Conservation (phyloP, 495 filamentous ascomycete genomes). For the Pyrenula aspistea region DNA sequence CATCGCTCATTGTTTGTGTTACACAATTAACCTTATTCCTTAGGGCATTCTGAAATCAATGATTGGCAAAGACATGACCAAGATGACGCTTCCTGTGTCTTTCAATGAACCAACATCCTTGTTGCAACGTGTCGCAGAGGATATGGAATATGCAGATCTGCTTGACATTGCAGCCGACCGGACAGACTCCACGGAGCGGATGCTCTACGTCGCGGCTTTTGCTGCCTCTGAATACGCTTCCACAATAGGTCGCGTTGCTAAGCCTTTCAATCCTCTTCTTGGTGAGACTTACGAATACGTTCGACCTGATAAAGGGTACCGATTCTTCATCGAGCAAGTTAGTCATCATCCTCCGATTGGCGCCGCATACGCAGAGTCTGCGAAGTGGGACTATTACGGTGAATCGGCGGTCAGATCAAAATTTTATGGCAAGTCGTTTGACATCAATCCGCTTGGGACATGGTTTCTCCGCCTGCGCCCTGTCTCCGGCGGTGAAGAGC, state of each 20-base stretch:
- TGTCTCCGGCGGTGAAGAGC: slow-evolving; percentile 64
- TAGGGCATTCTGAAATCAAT: slow-evolving; percentile 96
- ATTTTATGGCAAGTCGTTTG: slow-evolving; percentile 95
- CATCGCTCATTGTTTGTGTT: background rate
- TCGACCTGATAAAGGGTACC: slow-evolving; percentile 88
- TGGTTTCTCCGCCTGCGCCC: slow-evolving; percentile 91
- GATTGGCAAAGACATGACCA: slow-evolving; percentile 99
- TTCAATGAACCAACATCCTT: slow-evolving; percentile 98
- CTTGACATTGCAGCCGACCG: slow-evolving; percentile 83
- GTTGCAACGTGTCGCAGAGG: slow-evolving; percentile 90
- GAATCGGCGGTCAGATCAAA: slow-evolving; percentile 95
- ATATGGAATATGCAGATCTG: slow-evolving; percentile 94
- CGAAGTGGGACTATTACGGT: slow-evolving; percentile 95
- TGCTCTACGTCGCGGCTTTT: slow-evolving; percentile 95
- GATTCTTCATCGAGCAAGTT: slow-evolving; percentile 97
- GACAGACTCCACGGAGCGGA: slow-evolving; percentile 73
- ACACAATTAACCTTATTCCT: slow-evolving; percentile 13
- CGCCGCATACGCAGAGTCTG: slow-evolving; percentile 83
- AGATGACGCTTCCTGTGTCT: slow-evolving; percentile 95
- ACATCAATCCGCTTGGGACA: slow-evolving; percentile 90
- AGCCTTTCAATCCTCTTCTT: slow-evolving; percentile 92
- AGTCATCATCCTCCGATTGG: slow-evolving; percentile 96
- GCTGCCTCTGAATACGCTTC: slow-evolving; percentile 94
- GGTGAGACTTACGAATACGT: slow-evolving; percentile 97
- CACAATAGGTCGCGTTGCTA: slow-evolving; percentile 90